These are phyloP conservation scores for Agastache rugosa DNA, from an alignment of 257 asterid genomes.

Conservation along the genomic window DNA sequence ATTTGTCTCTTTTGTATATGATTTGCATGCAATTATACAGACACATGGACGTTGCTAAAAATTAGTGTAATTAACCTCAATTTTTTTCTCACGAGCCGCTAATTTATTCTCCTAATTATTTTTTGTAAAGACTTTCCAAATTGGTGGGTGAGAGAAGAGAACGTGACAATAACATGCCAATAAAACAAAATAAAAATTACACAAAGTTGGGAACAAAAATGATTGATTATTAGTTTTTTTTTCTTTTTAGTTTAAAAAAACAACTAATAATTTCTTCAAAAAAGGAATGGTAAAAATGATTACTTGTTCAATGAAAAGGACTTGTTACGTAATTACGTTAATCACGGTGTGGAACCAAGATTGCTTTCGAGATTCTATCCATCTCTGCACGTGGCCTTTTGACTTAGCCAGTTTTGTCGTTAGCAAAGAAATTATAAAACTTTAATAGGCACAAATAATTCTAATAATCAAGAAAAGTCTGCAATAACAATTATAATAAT, in stretches of 20 bases:
- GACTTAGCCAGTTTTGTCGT: slow-evolving; percentile 34
- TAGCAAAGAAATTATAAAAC: slow-evolving; percentile 18
- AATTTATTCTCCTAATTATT: no score
- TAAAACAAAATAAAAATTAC: neutral
- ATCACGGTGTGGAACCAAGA: slow-evolving; percentile 62
- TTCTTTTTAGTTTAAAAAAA: no score
- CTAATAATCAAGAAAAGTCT: slow-evolving; percentile 29
- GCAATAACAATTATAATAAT: neutral
- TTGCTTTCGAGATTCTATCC: slow-evolving; percentile 5
- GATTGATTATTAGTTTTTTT: no score
- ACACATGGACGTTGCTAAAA: no score
- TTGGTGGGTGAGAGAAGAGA: slow-evolving; percentile 7
- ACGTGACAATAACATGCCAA: slow-evolving; percentile 28
- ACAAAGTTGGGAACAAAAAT: slow-evolving; percentile 21
- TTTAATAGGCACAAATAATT: neutral
- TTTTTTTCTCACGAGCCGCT: no score
- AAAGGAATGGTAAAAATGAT: slow-evolving; percentile 30
- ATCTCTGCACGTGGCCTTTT: slow-evolving; percentile 43
- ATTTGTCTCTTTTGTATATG: no score
- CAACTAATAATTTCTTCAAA: no score
- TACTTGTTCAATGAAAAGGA: slow-evolving; percentile 50
- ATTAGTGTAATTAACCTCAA: no score
- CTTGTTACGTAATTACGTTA: slow-evolving; percentile 61
- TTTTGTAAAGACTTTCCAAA: neutral
- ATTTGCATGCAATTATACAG: no score